phyloP scores from a whole-genome alignment of 805 yeast genomes.

The Candida rishiriensis region DNA sequence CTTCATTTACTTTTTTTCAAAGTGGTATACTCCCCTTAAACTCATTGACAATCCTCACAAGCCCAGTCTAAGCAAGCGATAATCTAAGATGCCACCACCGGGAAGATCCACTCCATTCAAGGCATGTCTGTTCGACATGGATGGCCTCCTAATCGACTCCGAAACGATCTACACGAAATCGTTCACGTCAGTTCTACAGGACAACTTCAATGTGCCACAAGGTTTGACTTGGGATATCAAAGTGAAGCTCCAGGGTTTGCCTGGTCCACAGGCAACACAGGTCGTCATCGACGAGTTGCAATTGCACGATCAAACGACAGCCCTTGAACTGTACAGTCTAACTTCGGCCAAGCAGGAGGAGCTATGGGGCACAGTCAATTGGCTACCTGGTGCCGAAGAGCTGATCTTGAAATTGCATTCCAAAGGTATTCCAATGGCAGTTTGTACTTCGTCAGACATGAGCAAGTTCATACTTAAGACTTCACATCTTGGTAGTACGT shows the following conservation, averaged over 20 bases:
- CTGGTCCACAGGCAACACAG: slow-evolving; percentile 71
- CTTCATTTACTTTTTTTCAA: too few species aligned
- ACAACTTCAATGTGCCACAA: slow-evolving; percentile 47
- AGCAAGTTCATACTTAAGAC: slow-evolving; percentile 70
- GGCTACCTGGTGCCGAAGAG: slow-evolving; percentile 83
- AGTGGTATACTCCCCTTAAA: too few species aligned
- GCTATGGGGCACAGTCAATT: slow-evolving; percentile 59
- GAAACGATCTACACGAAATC: slow-evolving; percentile 89
- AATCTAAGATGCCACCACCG: slow-evolving; percentile 6
- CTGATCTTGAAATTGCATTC: slow-evolving; percentile 50
- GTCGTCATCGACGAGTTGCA: slow-evolving; percentile 64
- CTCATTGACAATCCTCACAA: too few species aligned
- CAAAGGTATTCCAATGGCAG: slow-evolving; percentile 69
- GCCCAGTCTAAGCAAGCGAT: not conserved
- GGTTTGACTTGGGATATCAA: slow-evolving; percentile 92
- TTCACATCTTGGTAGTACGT: slow-evolving; percentile 52
- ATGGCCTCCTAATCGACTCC: slow-evolving; percentile 87
- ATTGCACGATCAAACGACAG: slow-evolving; percentile 50
- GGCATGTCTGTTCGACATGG: slow-evolving; percentile 66
- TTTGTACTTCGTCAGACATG: slow-evolving; percentile 80
- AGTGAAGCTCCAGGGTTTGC: slow-evolving; percentile 82
- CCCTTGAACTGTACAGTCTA: slow-evolving; percentile 54
- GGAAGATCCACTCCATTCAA: slow-evolving; percentile 9
- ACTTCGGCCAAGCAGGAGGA: slow-evolving; percentile 50
- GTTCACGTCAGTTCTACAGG: slow-evolving; percentile 57